Conservation (phyloP, 176 grass and related monocot species). For the Rhynchospora tenuis region DNA sequence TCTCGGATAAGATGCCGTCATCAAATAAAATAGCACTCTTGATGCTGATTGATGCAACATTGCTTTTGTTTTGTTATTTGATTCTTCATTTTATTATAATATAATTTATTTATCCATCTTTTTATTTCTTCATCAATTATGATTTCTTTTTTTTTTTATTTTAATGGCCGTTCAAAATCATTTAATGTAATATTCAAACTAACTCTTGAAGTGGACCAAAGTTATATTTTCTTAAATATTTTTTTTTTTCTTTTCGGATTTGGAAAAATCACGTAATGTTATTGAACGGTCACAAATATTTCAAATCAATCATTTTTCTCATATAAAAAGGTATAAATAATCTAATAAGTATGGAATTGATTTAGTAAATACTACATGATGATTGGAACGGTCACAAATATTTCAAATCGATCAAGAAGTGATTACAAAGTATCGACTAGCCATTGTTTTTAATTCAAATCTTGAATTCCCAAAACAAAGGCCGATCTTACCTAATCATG, state of each 20-base stretch:
- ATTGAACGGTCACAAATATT: not conserved
- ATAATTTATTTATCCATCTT: not conserved
- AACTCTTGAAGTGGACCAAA: too few relatives aligned
- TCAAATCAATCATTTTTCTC: not conserved
- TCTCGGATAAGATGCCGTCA: not conserved
- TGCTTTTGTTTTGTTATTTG: constrained; percentile 3
- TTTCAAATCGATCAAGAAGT: not conserved
- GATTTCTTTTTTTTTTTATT: not conserved
- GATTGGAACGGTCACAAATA: too few relatives aligned
- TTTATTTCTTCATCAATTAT: not conserved
- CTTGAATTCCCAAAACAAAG: not conserved
- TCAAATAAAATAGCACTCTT: constrained; percentile 3
- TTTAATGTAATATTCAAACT: too few relatives aligned
- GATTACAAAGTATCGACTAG: not conserved
- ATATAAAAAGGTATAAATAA: not conserved
- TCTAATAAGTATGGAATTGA: not conserved
- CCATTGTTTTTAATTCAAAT: not conserved
- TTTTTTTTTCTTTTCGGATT: not conserved
- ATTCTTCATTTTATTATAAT: not conserved
- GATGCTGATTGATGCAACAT: constrained; percentile 5
- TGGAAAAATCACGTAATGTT: not conserved
- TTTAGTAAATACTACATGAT: not conserved
- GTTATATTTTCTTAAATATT: too few relatives aligned
- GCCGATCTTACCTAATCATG: too few relatives aligned
- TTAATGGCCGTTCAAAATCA: too few relatives aligned